Evolutionary conservation across 768 basidiomycete genomes (phyloP), one percentile per base, ranked within the genome.

Genomic region (Psilocybe cyanescens): DNA sequence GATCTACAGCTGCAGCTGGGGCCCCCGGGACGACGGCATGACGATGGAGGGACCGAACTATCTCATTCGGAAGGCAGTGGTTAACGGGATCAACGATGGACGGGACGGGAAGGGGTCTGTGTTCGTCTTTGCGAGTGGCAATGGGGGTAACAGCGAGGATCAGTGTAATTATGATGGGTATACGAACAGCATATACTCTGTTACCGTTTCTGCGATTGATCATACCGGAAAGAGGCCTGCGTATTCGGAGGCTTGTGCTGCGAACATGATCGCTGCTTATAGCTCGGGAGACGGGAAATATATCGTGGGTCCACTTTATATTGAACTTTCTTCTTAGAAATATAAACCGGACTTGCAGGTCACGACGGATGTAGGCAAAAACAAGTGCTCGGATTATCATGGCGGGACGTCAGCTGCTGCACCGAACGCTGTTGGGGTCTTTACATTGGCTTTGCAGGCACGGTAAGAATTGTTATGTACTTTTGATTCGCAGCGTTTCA

Each of bases 91-190:
- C 41, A 89, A 92, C 71, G 87, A 92, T 35, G 97, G 97, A 1
- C 86, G 97, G 44, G 82, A 76, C 30, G 95, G 95, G 11, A 94
- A 92, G 68, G 97, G 97, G 0, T 92, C 90, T 39, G 81, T 99
- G 58, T 99, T 91, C 65, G 97, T 99, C 28, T 99, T 99, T 69
- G 97, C 97, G 1, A 95, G 93, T 55, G 97, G 97, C 0, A 99
- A 99, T 72, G 97, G 97, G 4, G 97, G 92, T 8, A 81, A 82
- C 4, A 80, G 83, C 50, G 91, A 90, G n/a, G 97, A 99, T 70
- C 96, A 98, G 74, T 99, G 97, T 81, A 99, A 99, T 73, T 99
- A 99, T 70, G 97, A 99, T 66, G 97, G 97, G 8, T 99, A 99
- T 74, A 99, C 97, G 17, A 99, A 99, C 70, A 93, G 91, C 68